These are phyloP conservation scores for Calocybe indica DNA, from an alignment of 768 basidiomycete species.

Conservation along the genomic window DNA sequence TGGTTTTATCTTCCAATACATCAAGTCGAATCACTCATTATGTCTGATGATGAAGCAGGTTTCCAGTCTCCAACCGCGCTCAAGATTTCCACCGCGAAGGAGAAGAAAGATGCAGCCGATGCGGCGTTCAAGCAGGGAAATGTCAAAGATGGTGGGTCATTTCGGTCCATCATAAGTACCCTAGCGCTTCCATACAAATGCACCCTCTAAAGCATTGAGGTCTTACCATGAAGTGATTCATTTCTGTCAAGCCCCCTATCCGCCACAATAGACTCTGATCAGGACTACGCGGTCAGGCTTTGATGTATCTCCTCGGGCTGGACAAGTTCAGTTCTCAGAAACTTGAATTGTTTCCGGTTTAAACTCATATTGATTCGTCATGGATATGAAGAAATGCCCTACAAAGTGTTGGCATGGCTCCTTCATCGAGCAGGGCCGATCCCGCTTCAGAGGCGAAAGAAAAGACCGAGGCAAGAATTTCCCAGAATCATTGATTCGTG, in stretches of 20 bases:
- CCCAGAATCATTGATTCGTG: not conserved
- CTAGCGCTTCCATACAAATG: conserved; percentile 3
- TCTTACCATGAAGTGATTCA: conserved; percentile 63
- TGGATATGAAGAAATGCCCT: conserved; percentile 42
- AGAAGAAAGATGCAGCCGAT: conserved; percentile 65
- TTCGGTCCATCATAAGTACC: not conserved
- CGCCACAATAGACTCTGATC: not conserved
- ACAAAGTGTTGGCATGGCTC: conserved; percentile 41
- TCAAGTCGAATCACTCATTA: conserved; percentile 4
- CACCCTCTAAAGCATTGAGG: conserved; percentile 45
- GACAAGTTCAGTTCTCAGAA: conserved; percentile 53
- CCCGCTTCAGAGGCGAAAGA: conserved; percentile 37
- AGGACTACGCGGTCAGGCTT: conserved; percentile 34
- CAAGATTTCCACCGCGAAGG: conserved; percentile 57
- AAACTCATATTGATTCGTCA: conserved; percentile 1
- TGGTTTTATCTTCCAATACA: not conserved
- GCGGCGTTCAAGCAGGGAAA: conserved; percentile 65
- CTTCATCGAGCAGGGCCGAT: conserved; percentile 20
- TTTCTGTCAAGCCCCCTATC: not conserved
- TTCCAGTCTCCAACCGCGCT: conserved; percentile 23
- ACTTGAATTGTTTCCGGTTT: not conserved
- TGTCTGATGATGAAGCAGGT: conserved; percentile 19
- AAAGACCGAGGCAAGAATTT: conserved; percentile 54
- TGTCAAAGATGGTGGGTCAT: conserved; percentile 46
- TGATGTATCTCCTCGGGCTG: conserved; percentile 69